Evolutionary conservation across 176 grass and related monocot species (phyloP), one percentile per base, ranked within the genome.

Genomic region (Musa itinerans): DNA sequence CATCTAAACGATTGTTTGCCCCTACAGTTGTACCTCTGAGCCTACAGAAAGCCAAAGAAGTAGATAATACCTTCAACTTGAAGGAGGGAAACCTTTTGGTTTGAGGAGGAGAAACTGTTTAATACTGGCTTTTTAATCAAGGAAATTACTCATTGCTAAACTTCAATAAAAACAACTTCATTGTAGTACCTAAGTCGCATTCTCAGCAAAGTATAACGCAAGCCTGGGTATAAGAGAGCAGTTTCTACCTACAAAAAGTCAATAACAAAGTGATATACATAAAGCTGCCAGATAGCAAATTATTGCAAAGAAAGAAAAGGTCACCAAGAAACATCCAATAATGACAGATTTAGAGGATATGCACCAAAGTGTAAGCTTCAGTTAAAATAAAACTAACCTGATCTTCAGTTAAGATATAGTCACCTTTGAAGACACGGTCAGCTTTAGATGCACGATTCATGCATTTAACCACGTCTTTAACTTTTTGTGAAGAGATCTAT

Each of bases 391-490:
- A 25, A 63, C 27, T 52, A 63, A 98, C 90, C 88, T 91, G 88
- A 81, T 91, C 84, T 56, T 85, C 90, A 82, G 82, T 76, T 23
- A 98, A 82, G 43, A 69, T 72, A 74, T 89, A 98, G 75, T 98
- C 90, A 8, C 94, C 90, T 86, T 89, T 93, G 68, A 98, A 98
- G 64, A 98, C 94, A 86, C 82, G 83, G 70, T 98, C 88, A 54
- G 68, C 50, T 81, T 98, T 98, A 68, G 86, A 86, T 82, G 94
- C 85, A 65, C 85, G 86, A 84, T 98, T 86, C 88, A 98, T 98
- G 88, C 80, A 93, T 74, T 98, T 93, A n/a, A 86, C 88, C 49
- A 85, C 94, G 78, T 98, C 94, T 85, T 87, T 98, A 80, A 98
- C 70, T 80, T 78, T 98, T 79, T 91, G 82, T 59, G 94, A 87